These are phyloP conservation scores for Malassezia caprae DNA, from an alignment of 1,284 basidiomycete species.

Conservation along the genomic window DNA sequence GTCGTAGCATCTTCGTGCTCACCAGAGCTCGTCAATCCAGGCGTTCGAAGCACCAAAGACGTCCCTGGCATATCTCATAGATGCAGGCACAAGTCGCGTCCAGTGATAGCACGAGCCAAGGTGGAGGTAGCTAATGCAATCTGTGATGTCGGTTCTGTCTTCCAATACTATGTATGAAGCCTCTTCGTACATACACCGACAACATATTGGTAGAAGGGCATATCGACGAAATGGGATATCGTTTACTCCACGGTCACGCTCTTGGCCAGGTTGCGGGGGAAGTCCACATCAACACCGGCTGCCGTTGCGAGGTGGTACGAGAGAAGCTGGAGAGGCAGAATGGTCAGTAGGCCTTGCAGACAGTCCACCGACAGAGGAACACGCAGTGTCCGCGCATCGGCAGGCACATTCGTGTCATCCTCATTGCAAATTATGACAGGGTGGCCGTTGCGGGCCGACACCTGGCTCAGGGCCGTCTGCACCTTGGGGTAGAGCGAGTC, in stretches of 20 bases:
- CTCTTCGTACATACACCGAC: too few species aligned
- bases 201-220: neutral
- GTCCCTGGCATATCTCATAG: neutral
- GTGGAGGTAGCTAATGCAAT: neutral
- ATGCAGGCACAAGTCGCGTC: neutral
- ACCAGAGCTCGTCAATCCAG: neutral
- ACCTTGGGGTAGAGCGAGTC: constrained; percentile 98
- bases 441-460: constrained; percentile 89
- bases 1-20: neutral
- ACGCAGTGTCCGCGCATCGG: constrained; percentile 71
- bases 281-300: constrained; percentile 95
- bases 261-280: constrained; percentile 81
- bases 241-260: constrained; percentile 42
- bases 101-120: neutral
- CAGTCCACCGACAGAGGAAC: constrained; percentile 73
- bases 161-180: neutral
- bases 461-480: constrained; percentile 86
- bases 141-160: neutral
- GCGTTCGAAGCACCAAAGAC: constrained; percentile 2
- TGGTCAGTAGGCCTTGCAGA: constrained; percentile 89
- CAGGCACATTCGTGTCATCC: constrained; percentile 66
- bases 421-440: constrained; percentile 93
- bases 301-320: constrained; percentile 92
- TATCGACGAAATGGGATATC: neutral
- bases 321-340: constrained; percentile 89